These are phyloP conservation scores for Fusarium sp. DNA, from an alignment of 2,329 filamentous ascomycete genomes.

Conservation along the genomic window DNA sequence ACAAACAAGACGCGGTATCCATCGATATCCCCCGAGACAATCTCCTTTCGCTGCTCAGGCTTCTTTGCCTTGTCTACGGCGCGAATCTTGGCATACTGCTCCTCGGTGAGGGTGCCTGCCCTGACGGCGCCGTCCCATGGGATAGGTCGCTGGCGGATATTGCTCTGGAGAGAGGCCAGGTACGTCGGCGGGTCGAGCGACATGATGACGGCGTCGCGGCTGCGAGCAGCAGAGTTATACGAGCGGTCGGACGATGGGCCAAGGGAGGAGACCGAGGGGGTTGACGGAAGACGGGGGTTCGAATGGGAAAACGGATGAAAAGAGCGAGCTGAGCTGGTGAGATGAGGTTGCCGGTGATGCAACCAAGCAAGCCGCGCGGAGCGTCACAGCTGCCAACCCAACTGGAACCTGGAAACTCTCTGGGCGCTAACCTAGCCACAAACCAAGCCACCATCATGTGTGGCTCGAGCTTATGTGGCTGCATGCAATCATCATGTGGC, in stretches of 20 bases:
- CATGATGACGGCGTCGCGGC: slow-evolving; percentile 66
- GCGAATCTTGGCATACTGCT: slow-evolving; percentile 94
- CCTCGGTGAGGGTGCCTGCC: slow-evolving; percentile 92
- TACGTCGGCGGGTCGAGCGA: slow-evolving; percentile 93
- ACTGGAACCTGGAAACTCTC: slow-evolving; percentile 26
- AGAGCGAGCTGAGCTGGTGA: slow-evolving; percentile 35
- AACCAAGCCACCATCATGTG: slow-evolving; percentile 27
- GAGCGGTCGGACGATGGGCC: slow-evolving; percentile 25
- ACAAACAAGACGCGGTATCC: slow-evolving; percentile 86
- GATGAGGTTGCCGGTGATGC: slow-evolving; percentile 47
- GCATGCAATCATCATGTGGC: neutral
- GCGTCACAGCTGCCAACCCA: slow-evolving; percentile 41
- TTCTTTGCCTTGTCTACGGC: slow-evolving; percentile 96
- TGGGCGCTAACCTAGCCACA: slow-evolving; percentile 31
- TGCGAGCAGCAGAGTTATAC: slow-evolving; percentile 36
- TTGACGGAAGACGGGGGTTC: slow-evolving; percentile 14
- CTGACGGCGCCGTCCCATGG: slow-evolving; percentile 97
- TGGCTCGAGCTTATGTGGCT: slow-evolving; percentile 13
- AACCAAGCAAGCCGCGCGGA: slow-evolving; percentile 44
- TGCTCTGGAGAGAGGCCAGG: slow-evolving; percentile 87
- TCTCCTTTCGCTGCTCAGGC: slow-evolving; percentile 82
- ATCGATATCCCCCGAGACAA: slow-evolving; percentile 81
- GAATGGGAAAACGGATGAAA: slow-evolving; percentile 17
- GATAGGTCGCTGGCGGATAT: slow-evolving; percentile 95
- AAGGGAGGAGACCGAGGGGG: slow-evolving; percentile 11